Evolutionary conservation across 2,329 filamentous ascomycete genomes (phyloP).

Genomic region (Aspergillus uvarum): DNA sequence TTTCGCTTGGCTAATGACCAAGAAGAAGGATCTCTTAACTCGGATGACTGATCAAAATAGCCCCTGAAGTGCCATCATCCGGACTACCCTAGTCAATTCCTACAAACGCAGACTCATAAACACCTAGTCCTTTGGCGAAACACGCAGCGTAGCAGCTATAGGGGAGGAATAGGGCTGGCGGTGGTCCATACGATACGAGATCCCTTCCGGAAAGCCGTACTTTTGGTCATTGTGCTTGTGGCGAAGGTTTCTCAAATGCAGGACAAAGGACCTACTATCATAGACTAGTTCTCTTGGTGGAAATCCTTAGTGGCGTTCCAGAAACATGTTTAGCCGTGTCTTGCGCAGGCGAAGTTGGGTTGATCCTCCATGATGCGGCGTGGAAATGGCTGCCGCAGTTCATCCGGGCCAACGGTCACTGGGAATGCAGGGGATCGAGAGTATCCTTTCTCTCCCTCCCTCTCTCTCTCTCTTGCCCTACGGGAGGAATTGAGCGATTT

Average conservation of each 20-base stretch:
- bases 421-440: not conserved
- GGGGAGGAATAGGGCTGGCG: not conserved
- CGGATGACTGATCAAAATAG: not conserved
- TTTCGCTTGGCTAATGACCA: not conserved
- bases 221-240: not conserved
- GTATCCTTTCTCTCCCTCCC: too few relatives aligned
- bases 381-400: not conserved
- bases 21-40: not conserved
- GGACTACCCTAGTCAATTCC: not conserved
- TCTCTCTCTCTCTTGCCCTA: not conserved
- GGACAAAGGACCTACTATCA: not conserved
- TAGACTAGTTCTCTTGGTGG: not conserved
- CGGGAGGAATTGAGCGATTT: not conserved
- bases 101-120: not conserved
- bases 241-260: not conserved
- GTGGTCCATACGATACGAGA: not conserved
- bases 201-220: not conserved
- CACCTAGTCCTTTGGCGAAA: not conserved
- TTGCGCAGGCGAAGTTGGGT: slow-evolving; percentile 15
- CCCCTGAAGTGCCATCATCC: not conserved
- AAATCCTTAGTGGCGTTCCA: slow-evolving; percentile 15
- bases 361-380: slow-evolving; percentile 16
- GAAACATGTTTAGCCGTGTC: slow-evolving; percentile 18
- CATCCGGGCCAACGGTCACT: not conserved
- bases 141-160: not conserved